phyloP scores from a whole-genome alignment of 805 yeast species.

The Citeromyces matritensis region DNA sequence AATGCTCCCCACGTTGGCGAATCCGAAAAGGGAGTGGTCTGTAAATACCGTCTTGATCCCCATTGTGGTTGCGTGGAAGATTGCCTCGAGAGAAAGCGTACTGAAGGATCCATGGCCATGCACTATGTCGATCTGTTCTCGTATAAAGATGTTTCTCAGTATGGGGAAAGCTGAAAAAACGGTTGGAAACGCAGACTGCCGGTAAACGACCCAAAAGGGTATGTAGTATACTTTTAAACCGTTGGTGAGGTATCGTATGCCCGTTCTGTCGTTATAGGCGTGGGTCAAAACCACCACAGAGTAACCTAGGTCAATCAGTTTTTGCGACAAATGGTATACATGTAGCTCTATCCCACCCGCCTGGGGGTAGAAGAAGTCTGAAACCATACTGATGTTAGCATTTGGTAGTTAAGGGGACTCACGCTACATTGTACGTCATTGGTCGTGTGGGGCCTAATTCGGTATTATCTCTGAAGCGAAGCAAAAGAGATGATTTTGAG shows the following conservation, averaged over 20 bases:
- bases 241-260: slow-evolving; percentile 70
- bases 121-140: slow-evolving; percentile 78
- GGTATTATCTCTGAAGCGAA: no score
- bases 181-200: slow-evolving; percentile 80
- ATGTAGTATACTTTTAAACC: slow-evolving; percentile 89
- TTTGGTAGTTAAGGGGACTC: slow-evolving; percentile 3
- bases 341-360: slow-evolving; percentile 98
- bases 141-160: slow-evolving; percentile 65
- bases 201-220: slow-evolving; percentile 66
- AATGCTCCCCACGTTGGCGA: slow-evolving; percentile 75
- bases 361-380: slow-evolving; percentile 96
- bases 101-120: slow-evolving; percentile 94
- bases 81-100: slow-evolving; percentile 76
- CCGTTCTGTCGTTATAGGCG: slow-evolving; percentile 69
- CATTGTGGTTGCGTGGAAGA: slow-evolving; percentile 87
- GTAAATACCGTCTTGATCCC: slow-evolving; percentile 86
- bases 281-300: slow-evolving; percentile 82
- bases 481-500: no score
- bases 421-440: slow-evolving; percentile 15
- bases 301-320: slow-evolving; percentile 68
- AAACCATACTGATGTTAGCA: slow-evolving; percentile 42
- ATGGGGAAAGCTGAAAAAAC: slow-evolving; percentile 82
- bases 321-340: slow-evolving; percentile 80
- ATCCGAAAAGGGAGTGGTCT: slow-evolving; percentile 92
- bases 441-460: slow-evolving; percentile 3